A percentile compares a stretch with the other conserved stretches of the same genome.
Conservation (phyloP, 2,329 filamentous ascomycete genomes). For the Graphiopsis chlorocephala region DNA sequence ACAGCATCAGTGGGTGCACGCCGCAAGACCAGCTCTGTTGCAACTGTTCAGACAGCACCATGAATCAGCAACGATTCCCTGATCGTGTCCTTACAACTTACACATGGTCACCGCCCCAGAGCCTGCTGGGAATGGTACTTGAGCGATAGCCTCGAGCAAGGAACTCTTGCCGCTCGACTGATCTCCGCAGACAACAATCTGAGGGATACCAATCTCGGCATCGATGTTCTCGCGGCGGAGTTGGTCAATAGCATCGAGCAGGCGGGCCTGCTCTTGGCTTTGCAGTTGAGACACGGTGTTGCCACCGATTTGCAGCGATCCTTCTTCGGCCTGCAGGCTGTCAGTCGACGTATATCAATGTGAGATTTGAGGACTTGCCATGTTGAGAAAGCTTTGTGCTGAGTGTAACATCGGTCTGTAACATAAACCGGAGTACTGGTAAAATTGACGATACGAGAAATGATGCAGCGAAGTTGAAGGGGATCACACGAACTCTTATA, state of each 20-base stretch:
- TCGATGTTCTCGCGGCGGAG: not conserved
- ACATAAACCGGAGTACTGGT: not conserved
- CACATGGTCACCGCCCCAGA: conserved; percentile 36
- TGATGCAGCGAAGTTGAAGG: no score
- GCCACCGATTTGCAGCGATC: not conserved
- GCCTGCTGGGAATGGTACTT: not conserved
- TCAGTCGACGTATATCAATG: not conserved
- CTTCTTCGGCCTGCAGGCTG: not conserved
- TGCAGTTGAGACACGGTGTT: not conserved
- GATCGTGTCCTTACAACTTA: not conserved
- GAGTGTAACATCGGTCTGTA: no score
- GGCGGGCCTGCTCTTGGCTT: not conserved
- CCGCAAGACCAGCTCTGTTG: not conserved
- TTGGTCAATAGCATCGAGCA: conserved; percentile 1
- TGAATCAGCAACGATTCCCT: no score
- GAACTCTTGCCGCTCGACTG: conserved; percentile 10
- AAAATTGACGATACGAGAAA: not conserved
- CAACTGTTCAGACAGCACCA: not conserved
- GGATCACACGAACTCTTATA: not conserved
- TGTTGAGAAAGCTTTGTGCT: not conserved
- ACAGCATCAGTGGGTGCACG: not conserved
- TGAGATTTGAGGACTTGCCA: not conserved
- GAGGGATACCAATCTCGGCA: conserved; percentile 20
- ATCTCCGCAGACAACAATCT: conserved; percentile 8
- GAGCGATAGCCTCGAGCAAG: conserved; percentile 4